Base-by-base conservation (phyloP, 2,329 filamentous ascomycete species). In the Madurella mycetomatis region DNA sequence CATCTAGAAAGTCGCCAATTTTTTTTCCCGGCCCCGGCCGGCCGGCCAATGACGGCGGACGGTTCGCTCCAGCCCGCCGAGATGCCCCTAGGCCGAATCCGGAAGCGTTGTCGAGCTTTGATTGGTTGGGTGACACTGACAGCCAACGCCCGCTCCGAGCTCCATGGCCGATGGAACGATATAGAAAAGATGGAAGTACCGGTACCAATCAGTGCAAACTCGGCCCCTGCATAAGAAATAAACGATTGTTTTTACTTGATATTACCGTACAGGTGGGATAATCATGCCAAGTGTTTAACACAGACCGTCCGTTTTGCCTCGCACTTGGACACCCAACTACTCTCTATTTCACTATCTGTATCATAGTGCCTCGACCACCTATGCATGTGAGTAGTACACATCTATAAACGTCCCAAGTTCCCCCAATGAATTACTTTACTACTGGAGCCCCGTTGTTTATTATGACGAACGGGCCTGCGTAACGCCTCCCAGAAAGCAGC, bases 1-100 rank as follows among this genome's bases (percentile, higher is more conserved):
- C 66, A 66, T 69, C 67, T 69, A 69, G 66, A 68, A 67, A 57
- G 55, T 60, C 62, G 41, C 57, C 54, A 60, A 56, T 54, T 37
- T 63, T 66, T 66, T 65, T 60, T 51, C 55, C 51, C 52, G 59
- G 57, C 47, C 46, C 49, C 56, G n/a, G 25, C 30, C 39, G 51
- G 41, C 32, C 11, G 12, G 44, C 51, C 49, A 46, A 57, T 57
- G 61, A 41, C n/a, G 12, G 48, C 43, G 62, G 62, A 41, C n/a
- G 19, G 34, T 46, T 39, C 34, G 53, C 62, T 64, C 61, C 62
- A 61, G 64, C 62, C 57, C 41, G 41, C 57, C 57, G 49, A 54
- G 15, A 17, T 12, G 13, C 18, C 34, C 17, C 43, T 37, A 15
- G 31, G 41, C 11, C 32, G 16, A 4, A n/a, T 25, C 44, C n/a